Conservation (phyloP, 768 basidiomycete species). For the Pilatotrama ljubarskyi region DNA sequence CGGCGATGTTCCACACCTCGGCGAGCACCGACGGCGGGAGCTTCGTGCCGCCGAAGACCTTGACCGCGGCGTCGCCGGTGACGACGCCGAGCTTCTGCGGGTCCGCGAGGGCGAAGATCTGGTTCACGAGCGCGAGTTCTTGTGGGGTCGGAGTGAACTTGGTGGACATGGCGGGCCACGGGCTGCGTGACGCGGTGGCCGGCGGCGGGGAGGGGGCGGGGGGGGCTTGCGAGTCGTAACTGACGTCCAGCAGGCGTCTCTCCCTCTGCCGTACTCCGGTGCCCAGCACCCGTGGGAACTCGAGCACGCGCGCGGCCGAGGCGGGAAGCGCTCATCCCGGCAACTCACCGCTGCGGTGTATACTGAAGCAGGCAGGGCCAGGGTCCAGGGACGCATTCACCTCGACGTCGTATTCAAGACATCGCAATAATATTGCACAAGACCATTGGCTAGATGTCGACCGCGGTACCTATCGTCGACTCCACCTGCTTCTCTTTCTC, state of each 20-base stretch:
- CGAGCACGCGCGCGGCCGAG: not conserved
- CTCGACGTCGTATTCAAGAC: not conserved
- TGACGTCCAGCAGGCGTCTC: constrained; percentile 18
- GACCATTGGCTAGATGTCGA: constrained; percentile 2
- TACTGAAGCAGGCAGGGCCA: not conserved
- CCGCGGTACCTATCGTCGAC: constrained; percentile 21
- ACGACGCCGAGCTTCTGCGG: constrained; percentile 79
- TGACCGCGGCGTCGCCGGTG: constrained; percentile 89
- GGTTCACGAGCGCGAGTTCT: constrained; percentile 62
- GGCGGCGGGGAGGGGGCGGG: not conserved
- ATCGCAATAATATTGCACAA: not conserved
- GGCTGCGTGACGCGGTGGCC: constrained; percentile 3
- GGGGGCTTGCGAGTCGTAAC: constrained; percentile 8
- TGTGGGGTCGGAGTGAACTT: constrained; percentile 47
- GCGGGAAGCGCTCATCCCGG: not conserved
- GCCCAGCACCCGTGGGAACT: constrained; percentile 12
- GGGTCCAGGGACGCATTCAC: too few species aligned
- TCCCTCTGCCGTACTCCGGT: not conserved
- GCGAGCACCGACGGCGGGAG: constrained; percentile 77
- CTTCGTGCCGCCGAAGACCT: constrained; percentile 81
- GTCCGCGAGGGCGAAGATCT: constrained; percentile 75
- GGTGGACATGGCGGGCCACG: constrained; percentile 37
- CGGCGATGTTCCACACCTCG: constrained; percentile 92
- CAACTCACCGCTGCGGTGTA: too few species aligned
- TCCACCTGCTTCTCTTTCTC: constrained; percentile 50